Percentiles rank a stretch among this genome's conserved stretches.
Evolutionary conservation across 176 grass and related monocot genomes (phyloP).

Genomic region (Bolboschoenus planiculmis): DNA sequence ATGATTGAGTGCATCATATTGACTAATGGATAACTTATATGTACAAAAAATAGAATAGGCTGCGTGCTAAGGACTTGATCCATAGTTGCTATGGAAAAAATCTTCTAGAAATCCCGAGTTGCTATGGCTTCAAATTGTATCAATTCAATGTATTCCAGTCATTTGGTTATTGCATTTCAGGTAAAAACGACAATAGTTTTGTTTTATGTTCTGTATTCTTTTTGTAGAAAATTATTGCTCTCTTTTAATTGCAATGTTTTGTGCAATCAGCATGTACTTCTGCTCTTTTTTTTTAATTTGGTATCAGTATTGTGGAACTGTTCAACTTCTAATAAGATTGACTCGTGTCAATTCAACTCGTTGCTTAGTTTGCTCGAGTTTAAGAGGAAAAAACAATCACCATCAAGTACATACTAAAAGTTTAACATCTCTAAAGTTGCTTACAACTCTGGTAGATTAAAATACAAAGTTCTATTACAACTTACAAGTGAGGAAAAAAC

Average conservation of each 20-base stretch:
- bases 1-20: background rate
- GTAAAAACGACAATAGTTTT: background rate
- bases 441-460: background rate
- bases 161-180: background rate
- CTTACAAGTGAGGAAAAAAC: background rate
- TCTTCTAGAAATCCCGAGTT: background rate
- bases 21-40: conserved; percentile 18
- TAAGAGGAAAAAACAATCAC: background rate
- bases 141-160: background rate
- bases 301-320: background rate
- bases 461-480: conserved; percentile 12
- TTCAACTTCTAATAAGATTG: background rate
- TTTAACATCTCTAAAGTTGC: background rate
- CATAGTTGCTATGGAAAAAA: background rate
- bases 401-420: conserved; percentile 5
- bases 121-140: background rate
- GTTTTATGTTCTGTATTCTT: background rate
- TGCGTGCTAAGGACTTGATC: conserved; percentile 3
- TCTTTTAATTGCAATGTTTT: background rate
- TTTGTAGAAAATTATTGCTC: background rate
- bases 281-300: background rate
- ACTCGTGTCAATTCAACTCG: background rate
- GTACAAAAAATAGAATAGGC: conserved; percentile 50
- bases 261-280: background rate
- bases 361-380: background rate